A percentile compares a stretch with the other conserved stretches of the same genome.
phyloP scores from a whole-genome alignment of 1,139 yeast genomes.

The Yamadazyma blattariae region DNA sequence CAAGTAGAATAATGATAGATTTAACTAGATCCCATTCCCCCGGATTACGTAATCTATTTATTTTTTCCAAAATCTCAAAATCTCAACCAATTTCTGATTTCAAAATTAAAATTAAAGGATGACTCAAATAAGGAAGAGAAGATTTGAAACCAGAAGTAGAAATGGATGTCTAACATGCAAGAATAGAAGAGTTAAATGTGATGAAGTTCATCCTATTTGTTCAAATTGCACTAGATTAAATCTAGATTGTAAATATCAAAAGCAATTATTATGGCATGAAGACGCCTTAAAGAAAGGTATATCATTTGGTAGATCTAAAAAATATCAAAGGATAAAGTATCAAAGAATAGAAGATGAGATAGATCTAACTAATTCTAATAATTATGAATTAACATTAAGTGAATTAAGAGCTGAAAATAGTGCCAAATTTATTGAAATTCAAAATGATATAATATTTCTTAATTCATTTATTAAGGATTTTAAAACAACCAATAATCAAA shows the following conservation, averaged over 20 bases:
- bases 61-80: no score
- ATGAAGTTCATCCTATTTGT: constrained; percentile 28
- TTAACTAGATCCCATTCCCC: no score
- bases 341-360: no score
- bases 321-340: constrained; percentile 13
- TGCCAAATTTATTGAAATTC: neutral
- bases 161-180: constrained; percentile 27
- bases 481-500: neutral
- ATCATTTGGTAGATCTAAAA: constrained; percentile 32
- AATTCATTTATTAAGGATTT: constrained; percentile 23
- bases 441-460: constrained; percentile 18
- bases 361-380: constrained; percentile 2
- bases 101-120: no score
- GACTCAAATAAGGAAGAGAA: constrained; percentile 1
- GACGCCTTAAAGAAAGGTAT: constrained; percentile 30
- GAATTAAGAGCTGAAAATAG: constrained; percentile 7
- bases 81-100: no score
- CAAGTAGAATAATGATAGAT: no score
- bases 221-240: constrained; percentile 19
- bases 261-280: constrained; percentile 27
- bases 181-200: constrained; percentile 27
- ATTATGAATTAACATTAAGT: constrained; percentile 11
- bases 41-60: no score
- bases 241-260: constrained; percentile 18
- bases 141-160: constrained; percentile 17